Conservation (phyloP, 805 yeast species). For the Schwanniomyces sp. region DNA sequence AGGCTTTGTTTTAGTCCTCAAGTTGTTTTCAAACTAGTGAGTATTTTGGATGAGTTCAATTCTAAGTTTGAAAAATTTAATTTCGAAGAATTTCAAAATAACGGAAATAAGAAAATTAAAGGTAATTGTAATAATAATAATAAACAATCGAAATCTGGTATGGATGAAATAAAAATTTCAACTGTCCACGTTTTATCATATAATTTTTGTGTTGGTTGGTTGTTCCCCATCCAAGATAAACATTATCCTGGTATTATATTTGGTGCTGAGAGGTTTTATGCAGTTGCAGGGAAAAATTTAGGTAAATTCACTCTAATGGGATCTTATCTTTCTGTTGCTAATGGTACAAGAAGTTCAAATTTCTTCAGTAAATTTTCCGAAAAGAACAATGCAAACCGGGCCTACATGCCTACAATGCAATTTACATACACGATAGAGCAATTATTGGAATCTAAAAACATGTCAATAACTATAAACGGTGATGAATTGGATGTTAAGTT, state of each 20-base stretch:
- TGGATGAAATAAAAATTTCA: constrained; percentile 28
- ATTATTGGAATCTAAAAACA: constrained; percentile 27
- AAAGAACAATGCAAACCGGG: constrained; percentile 52
- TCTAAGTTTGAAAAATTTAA: not conserved
- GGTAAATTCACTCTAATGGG: constrained; percentile 71
- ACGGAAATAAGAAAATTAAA: not conserved
- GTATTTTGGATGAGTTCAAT: constrained; percentile 25
- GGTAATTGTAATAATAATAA: not conserved
- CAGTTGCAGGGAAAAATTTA: constrained; percentile 56
- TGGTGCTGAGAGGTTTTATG: constrained; percentile 75
- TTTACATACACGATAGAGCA: constrained; percentile 44
- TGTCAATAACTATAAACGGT: constrained; percentile 58
- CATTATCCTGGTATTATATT: constrained; percentile 69
- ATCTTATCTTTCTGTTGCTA: constrained; percentile 71
- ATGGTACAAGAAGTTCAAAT: constrained; percentile 51
- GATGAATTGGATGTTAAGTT: constrained; percentile 68
- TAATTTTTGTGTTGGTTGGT: constrained; percentile 77
- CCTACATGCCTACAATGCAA: constrained; percentile 69
- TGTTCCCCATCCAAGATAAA: constrained; percentile 50
- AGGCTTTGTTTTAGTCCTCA: constrained; percentile 59
- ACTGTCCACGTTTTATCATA: constrained; percentile 61
- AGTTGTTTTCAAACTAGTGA: constrained; percentile 40
- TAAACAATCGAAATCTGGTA: not conserved
- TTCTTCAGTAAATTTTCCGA: constrained; percentile 51
- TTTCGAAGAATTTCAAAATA: not conserved